These are phyloP conservation scores for Kluyveromyces marxianus DNA, from an alignment of 1,139 yeast species.

Conservation along the genomic window DNA sequence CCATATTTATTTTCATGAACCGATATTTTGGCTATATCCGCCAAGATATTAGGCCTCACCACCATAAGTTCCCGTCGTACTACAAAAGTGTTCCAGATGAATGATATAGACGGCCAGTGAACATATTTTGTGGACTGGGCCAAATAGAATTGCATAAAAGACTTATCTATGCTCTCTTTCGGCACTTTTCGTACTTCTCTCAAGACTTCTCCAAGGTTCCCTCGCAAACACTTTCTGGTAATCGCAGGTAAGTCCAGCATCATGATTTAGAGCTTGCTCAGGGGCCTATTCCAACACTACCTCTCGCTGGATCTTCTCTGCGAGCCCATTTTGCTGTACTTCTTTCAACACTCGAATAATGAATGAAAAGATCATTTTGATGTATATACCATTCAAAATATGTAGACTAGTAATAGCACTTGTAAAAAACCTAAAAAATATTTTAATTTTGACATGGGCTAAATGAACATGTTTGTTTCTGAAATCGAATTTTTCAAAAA, in stretches of 20 bases:
- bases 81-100: conserved; percentile 27
- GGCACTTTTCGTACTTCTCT: conserved; percentile 16
- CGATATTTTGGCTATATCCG: conserved; percentile 23
- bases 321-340: not conserved
- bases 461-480: not conserved
- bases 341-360: not conserved
- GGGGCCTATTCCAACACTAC: not conserved
- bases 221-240: not conserved
- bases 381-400: not conserved
- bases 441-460: not conserved
- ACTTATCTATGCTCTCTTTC: conserved; percentile 16
- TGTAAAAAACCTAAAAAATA: not conserved
- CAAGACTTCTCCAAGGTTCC: not conserved
- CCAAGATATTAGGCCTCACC: conserved; percentile 19
- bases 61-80: conserved; percentile 15
- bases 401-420: not conserved
- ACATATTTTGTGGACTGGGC: conserved; percentile 23
- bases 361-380: not conserved
- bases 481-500: not conserved
- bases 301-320: not conserved
- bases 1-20: conserved; percentile 17
- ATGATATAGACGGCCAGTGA: conserved; percentile 21
- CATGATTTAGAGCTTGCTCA: not conserved
- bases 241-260: not conserved
- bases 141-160: conserved; percentile 20